A percentile compares a stretch with the other conserved stretches of the same genome.
These are phyloP conservation scores for Penicillium robsamsonii DNA, from an alignment of 495 filamentous ascomycete genomes.

Conservation along the genomic window DNA sequence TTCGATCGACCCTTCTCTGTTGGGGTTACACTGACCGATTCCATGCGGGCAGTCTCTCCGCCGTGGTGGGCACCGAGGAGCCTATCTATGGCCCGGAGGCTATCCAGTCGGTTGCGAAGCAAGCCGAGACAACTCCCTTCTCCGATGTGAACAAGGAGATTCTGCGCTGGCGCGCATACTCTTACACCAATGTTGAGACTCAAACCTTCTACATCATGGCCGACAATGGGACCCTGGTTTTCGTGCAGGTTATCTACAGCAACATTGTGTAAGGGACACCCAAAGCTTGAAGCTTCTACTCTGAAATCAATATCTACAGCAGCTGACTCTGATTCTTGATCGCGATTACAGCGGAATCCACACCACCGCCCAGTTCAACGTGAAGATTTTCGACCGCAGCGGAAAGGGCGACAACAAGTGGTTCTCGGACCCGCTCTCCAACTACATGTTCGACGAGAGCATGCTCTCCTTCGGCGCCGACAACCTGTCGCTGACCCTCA, in stretches of 20 bases:
- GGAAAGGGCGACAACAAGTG: conserved; percentile 68
- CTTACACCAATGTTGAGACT: conserved; percentile 91
- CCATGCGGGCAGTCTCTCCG: conserved; percentile 63
- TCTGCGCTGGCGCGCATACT: conserved; percentile 75
- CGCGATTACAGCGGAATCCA: conserved; percentile 67
- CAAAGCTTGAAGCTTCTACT: conserved; percentile 1
- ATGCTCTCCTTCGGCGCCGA: conserved; percentile 81
- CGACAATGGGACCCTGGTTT: conserved; percentile 70
- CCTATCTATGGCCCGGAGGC: conserved; percentile 92
- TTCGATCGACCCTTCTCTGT: conserved; percentile 3
- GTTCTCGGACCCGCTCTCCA: conserved; percentile 71
- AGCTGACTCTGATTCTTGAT: conserved; percentile 7
- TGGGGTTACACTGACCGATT: conserved; percentile 25
- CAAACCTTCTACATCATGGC: conserved; percentile 90
- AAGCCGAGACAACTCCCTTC: conserved; percentile 75
- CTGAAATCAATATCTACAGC: not conserved
- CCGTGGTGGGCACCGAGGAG: conserved; percentile 92
- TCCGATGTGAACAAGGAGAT: conserved; percentile 74
- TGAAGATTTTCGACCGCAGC: conserved; percentile 80
- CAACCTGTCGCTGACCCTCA: conserved; percentile 75
- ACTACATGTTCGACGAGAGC: conserved; percentile 80
- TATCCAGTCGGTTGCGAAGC: conserved; percentile 78
- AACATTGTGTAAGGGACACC: conserved; percentile 77
- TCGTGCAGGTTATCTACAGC: conserved; percentile 94
- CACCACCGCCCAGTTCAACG: conserved; percentile 86